Evolutionary conservation across 148 eudicot species (phyloP).

Genomic region (Persicaria maculosa): DNA sequence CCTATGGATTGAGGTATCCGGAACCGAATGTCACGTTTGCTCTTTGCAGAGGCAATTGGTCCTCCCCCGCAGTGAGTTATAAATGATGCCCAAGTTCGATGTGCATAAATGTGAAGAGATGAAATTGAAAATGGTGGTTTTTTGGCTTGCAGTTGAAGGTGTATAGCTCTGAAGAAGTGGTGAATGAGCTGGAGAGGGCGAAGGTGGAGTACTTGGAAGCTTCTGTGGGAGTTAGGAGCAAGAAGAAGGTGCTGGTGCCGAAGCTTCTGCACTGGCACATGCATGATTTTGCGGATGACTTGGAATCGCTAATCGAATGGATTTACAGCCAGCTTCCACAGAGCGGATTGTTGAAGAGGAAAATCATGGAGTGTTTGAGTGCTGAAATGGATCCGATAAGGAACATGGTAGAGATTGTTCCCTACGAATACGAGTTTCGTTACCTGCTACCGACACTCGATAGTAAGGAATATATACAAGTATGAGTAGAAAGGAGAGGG

Average conservation of each 20-base stretch:
- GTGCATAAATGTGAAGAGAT: no score
- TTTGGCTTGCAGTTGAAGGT: constrained; percentile 46
- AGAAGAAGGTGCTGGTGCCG: constrained; percentile 71
- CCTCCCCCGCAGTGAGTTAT: constrained; percentile 85
- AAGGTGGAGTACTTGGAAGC: constrained; percentile 90
- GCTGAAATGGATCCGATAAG: constrained; percentile 44
- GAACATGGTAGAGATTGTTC: constrained; percentile 60
- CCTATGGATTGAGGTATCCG: constrained; percentile 78
- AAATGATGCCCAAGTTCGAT: neutral
- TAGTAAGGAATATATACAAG: no score
- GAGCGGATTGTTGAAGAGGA: constrained; percentile 47
- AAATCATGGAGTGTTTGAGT: constrained; percentile 76
- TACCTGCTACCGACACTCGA: constrained; percentile 48
- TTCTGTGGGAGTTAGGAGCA: constrained; percentile 63
- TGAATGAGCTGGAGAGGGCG: constrained; percentile 70
- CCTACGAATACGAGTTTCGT: constrained; percentile 72
- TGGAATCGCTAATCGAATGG: constrained; percentile 89
- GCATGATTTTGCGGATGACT: constrained; percentile 90
- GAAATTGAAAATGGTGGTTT: neutral
- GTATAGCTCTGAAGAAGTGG: constrained; percentile 62
- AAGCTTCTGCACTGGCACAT: constrained; percentile 91
- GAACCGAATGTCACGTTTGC: constrained; percentile 93
- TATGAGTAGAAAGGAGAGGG: no score
- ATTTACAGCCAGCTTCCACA: constrained; percentile 79
- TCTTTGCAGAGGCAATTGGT: constrained; percentile 87